Evolutionary conservation across 169 alveolate species (phyloP).

Genomic region (Plasmodium adleri): DNA sequence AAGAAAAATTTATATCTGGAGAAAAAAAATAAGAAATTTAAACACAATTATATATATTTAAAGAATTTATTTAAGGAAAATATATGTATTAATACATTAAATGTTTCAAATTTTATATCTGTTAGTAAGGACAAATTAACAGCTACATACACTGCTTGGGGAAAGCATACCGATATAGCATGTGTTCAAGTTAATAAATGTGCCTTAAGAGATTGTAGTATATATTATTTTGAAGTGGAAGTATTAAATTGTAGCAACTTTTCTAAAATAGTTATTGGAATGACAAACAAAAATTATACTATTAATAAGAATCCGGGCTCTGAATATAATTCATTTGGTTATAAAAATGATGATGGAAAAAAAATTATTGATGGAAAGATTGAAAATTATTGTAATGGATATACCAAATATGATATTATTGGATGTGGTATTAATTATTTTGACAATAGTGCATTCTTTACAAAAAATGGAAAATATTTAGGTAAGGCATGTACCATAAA

Average conservation of each 20-base stretch:
- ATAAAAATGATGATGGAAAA: slow-evolving; percentile 86
- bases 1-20: slow-evolving; percentile 46
- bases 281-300: slow-evolving; percentile 79
- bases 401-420: slow-evolving; percentile 84
- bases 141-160: slow-evolving; percentile 71
- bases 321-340: slow-evolving; percentile 86
- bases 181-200: slow-evolving; percentile 85
- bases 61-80: slow-evolving; percentile 43
- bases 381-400: slow-evolving; percentile 83
- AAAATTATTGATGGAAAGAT: slow-evolving; percentile 76
- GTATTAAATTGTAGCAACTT: slow-evolving; percentile 77
- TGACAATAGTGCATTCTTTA: slow-evolving; percentile 84
- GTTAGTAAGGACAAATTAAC: slow-evolving; percentile 68
- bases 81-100: slow-evolving; percentile 45
- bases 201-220: slow-evolving; percentile 84
- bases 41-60: slow-evolving; percentile 49
- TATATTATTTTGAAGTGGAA: slow-evolving; percentile 86
- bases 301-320: slow-evolving; percentile 86
- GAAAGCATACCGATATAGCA: slow-evolving; percentile 78
- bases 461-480: slow-evolving; percentile 84
- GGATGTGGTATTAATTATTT: slow-evolving; percentile 88
- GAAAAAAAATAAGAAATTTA: slow-evolving; percentile 41
- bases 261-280: slow-evolving; percentile 86
- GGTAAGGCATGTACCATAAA: slow-evolving; percentile 78
- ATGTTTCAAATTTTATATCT: slow-evolving; percentile 61